phyloP scores from a whole-genome alignment of 257 asterid species.

The Asclepias syriaca region DNA sequence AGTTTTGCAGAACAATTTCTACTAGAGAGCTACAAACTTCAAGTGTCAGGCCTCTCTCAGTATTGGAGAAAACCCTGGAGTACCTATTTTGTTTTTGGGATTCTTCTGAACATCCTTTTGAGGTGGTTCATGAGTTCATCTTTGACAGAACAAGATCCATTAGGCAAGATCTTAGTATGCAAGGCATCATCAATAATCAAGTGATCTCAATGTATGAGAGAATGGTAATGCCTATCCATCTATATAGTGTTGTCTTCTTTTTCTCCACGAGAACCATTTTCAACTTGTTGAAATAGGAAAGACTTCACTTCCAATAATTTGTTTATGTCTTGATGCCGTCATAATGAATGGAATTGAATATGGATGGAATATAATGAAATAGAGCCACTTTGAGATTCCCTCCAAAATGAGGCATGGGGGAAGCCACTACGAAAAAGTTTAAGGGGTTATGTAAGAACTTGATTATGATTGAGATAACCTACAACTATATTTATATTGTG shows the following conservation, averaged over 20 bases:
- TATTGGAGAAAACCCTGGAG: constrained; percentile 66
- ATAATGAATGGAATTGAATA: too few relatives aligned
- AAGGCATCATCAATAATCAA: constrained; percentile 48
- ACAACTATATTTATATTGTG: not conserved
- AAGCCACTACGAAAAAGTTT: too few relatives aligned
- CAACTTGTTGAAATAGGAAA: not conserved
- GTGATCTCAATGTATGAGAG: constrained; percentile 80
- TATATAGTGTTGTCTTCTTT: not conserved
- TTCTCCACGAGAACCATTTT: not conserved
- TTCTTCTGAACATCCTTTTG: constrained; percentile 59
- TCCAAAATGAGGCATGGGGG: too few relatives aligned
- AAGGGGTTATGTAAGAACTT: not conserved
- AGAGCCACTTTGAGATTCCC: too few relatives aligned
- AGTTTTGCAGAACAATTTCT: constrained; percentile 96
- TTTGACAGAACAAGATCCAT: constrained; percentile 90
- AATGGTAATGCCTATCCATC: constrained; percentile 61
- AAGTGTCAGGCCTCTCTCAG: constrained; percentile 78
- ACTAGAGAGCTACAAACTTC: constrained; percentile 45
- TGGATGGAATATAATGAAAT: too few relatives aligned
- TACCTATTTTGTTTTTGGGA: constrained; percentile 58
- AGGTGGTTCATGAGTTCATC: constrained; percentile 82
- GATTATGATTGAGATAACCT: not conserved
- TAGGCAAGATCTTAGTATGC: constrained; percentile 95
- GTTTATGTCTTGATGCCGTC: not conserved
- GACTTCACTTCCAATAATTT: not conserved